phyloP scores from a whole-genome alignment of 2,329 filamentous ascomycete genomes.

The Nemania sp. region DNA sequence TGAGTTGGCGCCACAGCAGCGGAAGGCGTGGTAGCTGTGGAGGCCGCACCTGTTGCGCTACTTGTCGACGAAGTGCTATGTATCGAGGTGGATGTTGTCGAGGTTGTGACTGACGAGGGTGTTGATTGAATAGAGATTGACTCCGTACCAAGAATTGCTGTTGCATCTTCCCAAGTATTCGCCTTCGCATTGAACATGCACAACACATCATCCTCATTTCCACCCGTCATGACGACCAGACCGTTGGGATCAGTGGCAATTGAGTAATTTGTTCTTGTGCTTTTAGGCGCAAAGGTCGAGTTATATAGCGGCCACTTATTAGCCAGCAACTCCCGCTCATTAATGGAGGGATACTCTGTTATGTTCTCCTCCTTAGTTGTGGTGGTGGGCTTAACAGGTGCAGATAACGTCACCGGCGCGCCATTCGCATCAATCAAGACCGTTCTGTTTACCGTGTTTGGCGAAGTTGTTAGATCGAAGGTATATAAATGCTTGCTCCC shows the following conservation, averaged over 20 bases:
- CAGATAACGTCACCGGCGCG: conserved; percentile 52
- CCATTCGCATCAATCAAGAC: conserved; percentile 68
- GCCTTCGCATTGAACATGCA: conserved; percentile 75
- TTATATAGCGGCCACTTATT: conserved; percentile 80
- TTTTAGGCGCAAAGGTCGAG: conserved; percentile 68
- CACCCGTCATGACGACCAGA: conserved; percentile 78
- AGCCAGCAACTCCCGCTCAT: conserved; percentile 56
- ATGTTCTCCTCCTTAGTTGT: conserved; percentile 23
- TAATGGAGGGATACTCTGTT: neutral
- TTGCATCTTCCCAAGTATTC: conserved; percentile 80
- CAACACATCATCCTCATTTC: conserved; percentile 67
- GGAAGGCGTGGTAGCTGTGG: conserved; percentile 25
- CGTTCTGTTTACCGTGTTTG: conserved; percentile 74
- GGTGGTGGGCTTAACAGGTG: conserved; percentile 44
- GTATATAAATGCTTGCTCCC: conserved; percentile 77
- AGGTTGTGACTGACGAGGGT: conserved; percentile 40
- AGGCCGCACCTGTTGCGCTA: conserved; percentile 22
- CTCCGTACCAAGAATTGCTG: conserved; percentile 60
- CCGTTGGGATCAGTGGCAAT: conserved; percentile 70
- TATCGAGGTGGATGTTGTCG: conserved; percentile 43
- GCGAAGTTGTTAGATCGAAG: conserved; percentile 74
- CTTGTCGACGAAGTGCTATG: conserved; percentile 33
- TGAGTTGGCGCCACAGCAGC: conserved; percentile 30
- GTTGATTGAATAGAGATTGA: conserved; percentile 43
- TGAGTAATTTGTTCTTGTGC: conserved; percentile 69